phyloP scores from a whole-genome alignment of 2,329 filamentous ascomycete genomes.

The Raffaelea albimanens region DNA sequence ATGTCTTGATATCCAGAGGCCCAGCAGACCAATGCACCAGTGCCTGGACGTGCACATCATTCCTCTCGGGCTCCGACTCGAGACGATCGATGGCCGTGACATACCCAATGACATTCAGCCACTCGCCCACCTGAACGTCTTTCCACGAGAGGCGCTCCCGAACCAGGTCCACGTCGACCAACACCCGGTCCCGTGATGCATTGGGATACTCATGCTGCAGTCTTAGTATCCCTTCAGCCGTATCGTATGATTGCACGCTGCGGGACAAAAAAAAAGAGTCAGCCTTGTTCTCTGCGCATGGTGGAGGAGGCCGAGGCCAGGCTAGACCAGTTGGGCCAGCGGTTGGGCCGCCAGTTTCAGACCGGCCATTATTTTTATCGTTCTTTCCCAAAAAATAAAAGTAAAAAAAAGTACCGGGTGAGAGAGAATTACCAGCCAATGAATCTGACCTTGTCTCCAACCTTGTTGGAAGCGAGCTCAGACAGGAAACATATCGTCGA shows the following conservation, averaged over 20 bases:
- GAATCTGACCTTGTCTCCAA: constrained; percentile 77
- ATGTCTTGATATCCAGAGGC: constrained; percentile 59
- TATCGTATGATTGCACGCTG: constrained; percentile 43
- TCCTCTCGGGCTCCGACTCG: not conserved
- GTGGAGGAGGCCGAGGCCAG: too few species aligned
- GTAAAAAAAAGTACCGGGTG: too few species aligned
- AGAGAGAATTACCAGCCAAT: constrained; percentile 67
- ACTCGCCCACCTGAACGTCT: constrained; percentile 64
- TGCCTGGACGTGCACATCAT: constrained; percentile 54
- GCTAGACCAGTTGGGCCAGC: too few species aligned
- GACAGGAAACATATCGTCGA: constrained; percentile 57
- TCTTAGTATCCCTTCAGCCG: constrained; percentile 48
- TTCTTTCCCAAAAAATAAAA: too few species aligned
- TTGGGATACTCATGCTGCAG: constrained; percentile 59
- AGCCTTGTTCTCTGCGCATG: too few species aligned
- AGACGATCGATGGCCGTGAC: constrained; percentile 30
- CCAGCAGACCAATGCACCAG: constrained; percentile 70
- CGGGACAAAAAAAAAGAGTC: too few species aligned
- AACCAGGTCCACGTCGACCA: constrained; percentile 64
- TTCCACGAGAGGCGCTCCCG: constrained; percentile 54
- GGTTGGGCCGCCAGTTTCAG: too few species aligned
- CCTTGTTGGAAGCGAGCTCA: constrained; percentile 39
- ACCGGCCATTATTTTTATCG: too few species aligned
- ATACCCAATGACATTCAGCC: constrained; percentile 86
- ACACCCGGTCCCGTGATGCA: constrained; percentile 34